Evolutionary conservation across 768 basidiomycete genomes (phyloP).

Genomic region (Trametes meyenii): DNA sequence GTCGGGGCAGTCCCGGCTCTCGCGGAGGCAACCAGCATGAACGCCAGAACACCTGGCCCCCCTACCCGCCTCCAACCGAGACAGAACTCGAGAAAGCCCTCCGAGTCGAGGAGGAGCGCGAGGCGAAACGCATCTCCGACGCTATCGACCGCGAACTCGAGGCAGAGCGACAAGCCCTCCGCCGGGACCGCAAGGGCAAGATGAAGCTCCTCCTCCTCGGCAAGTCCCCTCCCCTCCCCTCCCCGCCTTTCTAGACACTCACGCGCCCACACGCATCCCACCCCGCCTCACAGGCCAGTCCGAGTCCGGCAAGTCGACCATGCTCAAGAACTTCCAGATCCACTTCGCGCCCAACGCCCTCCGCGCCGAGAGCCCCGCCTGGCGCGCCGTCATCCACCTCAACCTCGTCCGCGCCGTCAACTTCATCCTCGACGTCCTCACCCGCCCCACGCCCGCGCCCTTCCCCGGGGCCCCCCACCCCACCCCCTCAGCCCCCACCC

Average conservation of each 20-base stretch:
- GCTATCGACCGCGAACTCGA: conserved; percentile 56
- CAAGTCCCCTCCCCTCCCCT: conserved; percentile 30
- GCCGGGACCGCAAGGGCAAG: conserved; percentile 41
- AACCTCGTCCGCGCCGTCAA: conserved; percentile 63
- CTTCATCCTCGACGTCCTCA: conserved; percentile 46
- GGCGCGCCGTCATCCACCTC: conserved; percentile 69
- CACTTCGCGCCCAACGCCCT: conserved; percentile 63
- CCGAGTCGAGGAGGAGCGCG: conserved; percentile 47
- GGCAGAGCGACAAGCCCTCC: conserved; percentile 44
- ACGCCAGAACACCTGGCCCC: conserved; percentile 32
- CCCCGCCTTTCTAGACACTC: no score
- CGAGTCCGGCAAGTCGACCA: conserved; percentile 69
- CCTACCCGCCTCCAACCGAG: conserved; percentile 41
- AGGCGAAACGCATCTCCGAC: conserved; percentile 56
- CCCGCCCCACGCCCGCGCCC: conserved; percentile 16
- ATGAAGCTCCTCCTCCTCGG: conserved; percentile 62
- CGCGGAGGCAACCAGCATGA: not conserved
- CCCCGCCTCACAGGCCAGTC: conserved; percentile 52
- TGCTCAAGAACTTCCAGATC: conserved; percentile 68
- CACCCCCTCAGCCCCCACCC: conserved; percentile 21
- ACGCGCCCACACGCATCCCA: not conserved
- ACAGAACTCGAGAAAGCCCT: conserved; percentile 44
- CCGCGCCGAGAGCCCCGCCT: conserved; percentile 55
- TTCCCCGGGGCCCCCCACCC: conserved; percentile 30
- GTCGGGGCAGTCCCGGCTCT: not conserved